Conservation (phyloP, 495 filamentous ascomycete species). For the Penicillium bialowiezense region DNA sequence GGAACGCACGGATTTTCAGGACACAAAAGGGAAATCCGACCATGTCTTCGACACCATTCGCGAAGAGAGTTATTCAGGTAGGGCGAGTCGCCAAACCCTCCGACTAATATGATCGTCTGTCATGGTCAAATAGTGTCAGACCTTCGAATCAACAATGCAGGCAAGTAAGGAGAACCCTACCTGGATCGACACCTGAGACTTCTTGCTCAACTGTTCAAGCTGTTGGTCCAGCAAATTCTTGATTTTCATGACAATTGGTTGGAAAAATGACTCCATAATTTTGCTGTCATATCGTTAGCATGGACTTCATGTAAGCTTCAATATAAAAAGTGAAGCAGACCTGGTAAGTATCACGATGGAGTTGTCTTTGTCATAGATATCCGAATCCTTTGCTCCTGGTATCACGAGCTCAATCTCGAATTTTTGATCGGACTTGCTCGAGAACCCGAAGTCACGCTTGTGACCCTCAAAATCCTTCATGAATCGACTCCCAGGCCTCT, state of each 20-base stretch:
- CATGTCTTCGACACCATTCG: slow-evolving; percentile 42
- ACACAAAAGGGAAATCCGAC: too few species aligned
- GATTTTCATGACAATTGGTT: too few species aligned
- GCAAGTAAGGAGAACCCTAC: too few species aligned
- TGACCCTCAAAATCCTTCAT: slow-evolving; percentile 23
- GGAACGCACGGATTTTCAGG: too few species aligned
- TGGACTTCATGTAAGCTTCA: too few species aligned
- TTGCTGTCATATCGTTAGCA: too few species aligned
- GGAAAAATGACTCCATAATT: too few species aligned
- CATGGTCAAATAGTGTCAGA: not conserved
- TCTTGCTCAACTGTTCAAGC: too few species aligned
- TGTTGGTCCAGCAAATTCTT: too few species aligned
- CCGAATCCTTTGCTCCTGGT: not conserved
- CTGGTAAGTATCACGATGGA: not conserved
- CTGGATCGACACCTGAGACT: too few species aligned
- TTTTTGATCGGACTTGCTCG: not conserved
- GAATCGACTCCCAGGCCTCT: slow-evolving; percentile 17
- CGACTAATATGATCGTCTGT: slow-evolving; percentile 63
- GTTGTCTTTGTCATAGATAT: slow-evolving; percentile 9
- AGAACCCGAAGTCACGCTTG: slow-evolving; percentile 19
- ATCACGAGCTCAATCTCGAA: slow-evolving; percentile 3
- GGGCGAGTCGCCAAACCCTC: slow-evolving; percentile 61
- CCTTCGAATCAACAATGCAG: too few species aligned
- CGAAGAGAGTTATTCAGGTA: slow-evolving; percentile 43
- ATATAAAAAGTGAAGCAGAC: slow-evolving; percentile 3